Percentiles rank a stretch among this genome's conserved stretches.
These are phyloP conservation scores for Nyssa sinensis DNA, from an alignment of 148 eudicot genomes.

Conservation along the genomic window DNA sequence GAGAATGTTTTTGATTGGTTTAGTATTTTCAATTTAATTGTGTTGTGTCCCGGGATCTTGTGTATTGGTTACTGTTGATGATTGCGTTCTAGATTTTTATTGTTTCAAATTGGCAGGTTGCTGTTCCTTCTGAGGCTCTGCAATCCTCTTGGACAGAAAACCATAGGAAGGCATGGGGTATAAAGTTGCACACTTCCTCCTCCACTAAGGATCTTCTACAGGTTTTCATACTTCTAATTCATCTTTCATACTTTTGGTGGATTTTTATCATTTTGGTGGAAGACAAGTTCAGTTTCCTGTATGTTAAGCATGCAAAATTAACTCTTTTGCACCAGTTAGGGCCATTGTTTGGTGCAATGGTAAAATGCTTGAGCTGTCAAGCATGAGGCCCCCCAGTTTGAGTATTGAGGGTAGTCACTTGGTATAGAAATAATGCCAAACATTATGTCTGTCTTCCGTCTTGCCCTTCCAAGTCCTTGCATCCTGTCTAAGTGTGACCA, in stretches of 20 bases:
- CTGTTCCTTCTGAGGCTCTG: slow-evolving; percentile 44
- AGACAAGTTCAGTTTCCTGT: neutral
- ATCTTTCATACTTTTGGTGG: neutral
- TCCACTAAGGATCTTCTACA: slow-evolving; percentile 41
- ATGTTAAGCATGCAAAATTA: neutral
- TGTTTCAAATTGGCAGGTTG: slow-evolving; percentile 31
- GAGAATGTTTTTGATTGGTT: neutral
- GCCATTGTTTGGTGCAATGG: too few relatives aligned
- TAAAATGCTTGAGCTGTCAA: neutral
- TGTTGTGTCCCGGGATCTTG: neutral
- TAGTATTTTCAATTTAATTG: neutral
- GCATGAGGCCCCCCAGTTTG: too few relatives aligned
- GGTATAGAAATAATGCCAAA: too few relatives aligned
- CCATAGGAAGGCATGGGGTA: slow-evolving; percentile 37
- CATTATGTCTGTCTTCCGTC: too few relatives aligned
- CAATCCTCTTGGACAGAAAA: slow-evolving; percentile 48
- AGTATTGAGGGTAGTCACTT: too few relatives aligned
- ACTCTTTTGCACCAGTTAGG: neutral
- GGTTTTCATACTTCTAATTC: slow-evolving; percentile 26
- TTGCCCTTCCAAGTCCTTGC: too few relatives aligned
- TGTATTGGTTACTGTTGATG: neutral
- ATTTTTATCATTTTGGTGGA: neutral
- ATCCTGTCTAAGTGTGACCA: too few relatives aligned
- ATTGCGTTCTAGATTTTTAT: neutral
- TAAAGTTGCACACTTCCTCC: slow-evolving; percentile 34